Evolutionary conservation across 2,329 filamentous ascomycete species (phyloP), one percentile per base, ranked within the genome.

Genomic region (Aspergillus fumigatus): DNA sequence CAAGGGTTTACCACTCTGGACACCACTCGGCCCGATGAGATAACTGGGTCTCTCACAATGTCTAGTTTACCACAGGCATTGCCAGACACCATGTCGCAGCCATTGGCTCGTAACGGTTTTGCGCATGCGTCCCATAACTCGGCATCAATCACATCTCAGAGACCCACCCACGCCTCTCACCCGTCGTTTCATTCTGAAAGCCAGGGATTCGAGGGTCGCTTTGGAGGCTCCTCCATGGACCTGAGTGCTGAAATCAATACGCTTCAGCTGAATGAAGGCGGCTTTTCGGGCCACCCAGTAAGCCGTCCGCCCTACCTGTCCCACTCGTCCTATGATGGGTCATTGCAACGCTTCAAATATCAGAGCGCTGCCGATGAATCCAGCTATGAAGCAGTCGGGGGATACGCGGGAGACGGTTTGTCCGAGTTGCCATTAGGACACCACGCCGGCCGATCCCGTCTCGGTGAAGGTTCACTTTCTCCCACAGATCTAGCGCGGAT

Each of bases 401-500:
- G 58, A 2, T 72, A 70, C 53, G 59, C 59, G 4, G 62, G 62
- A 17, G 71, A 74, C n/a, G 56, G 56, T 5, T 60, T 67, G 1
- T 59, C 63, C 17, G 73, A 74, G 4, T 49, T 73, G 50, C 66
- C 67, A 10, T 65, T 74, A 25, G 65, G 67, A 45, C 70, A 75
- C 48, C 72, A 76, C 50, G 69, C 75, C 35, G 69, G 66, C 52
- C 63, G 70, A 9, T 68, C 76, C 51, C 75, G 77, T 52, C 73
- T 78, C 54, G 74, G 71, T 25, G 76, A 75, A 45, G 79, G 75
- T 23, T 73, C 78, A 2, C 69, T 73, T 35, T 77, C 78, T 8
- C 77, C 80, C 3, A 74, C 74, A 6, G 77, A 80, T 21, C 78
- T 77, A 53, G 71, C 76, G 29, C 77, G 79, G 58, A 74, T 80